Percentiles rank a stretch among this genome's conserved stretches.
Evolutionary conservation across 2,329 filamentous ascomycete species (phyloP).

Genomic region (Aspergillus melleus): DNA sequence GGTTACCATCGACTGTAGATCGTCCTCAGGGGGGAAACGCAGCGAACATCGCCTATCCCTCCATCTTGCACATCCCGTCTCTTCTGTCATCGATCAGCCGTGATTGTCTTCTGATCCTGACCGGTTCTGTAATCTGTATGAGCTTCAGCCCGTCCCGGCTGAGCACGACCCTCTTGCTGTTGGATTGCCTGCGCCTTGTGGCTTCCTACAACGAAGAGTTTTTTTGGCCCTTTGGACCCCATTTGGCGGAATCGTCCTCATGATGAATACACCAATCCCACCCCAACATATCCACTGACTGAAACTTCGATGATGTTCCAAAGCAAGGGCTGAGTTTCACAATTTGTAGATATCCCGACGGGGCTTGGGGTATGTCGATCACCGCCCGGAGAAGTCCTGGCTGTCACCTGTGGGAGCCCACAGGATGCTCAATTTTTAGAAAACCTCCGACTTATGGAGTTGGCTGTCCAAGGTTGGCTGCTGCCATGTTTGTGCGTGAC

Average conservation of each 20-base stretch:
- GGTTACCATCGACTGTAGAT: neutral
- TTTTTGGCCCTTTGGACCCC: neutral
- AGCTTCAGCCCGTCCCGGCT: neutral
- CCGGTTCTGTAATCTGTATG: neutral
- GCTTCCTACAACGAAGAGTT: neutral
- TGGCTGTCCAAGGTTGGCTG: neutral
- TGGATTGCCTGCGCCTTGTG: neutral
- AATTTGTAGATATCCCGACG: neutral
- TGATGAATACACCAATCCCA: neutral
- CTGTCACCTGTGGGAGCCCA: neutral
- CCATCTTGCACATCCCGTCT: neutral
- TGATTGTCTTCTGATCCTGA: constrained; percentile 1
- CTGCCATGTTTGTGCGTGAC: neutral
- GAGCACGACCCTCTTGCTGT: neutral
- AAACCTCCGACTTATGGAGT: neutral
- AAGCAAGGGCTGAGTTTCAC: neutral
- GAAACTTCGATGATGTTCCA: neutral
- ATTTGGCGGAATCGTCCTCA: neutral
- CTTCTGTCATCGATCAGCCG: constrained; percentile 7
- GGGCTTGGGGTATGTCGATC: neutral
- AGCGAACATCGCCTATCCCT: neutral
- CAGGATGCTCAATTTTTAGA: neutral
- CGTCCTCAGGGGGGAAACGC: neutral
- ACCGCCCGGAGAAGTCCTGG: neutral
- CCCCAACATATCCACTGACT: neutral